Percentiles rank a stretch among this genome's conserved stretches.
Evolutionary conservation across 805 yeast genomes (phyloP).

Genomic region (Zygosaccharomyces bisporus): DNA sequence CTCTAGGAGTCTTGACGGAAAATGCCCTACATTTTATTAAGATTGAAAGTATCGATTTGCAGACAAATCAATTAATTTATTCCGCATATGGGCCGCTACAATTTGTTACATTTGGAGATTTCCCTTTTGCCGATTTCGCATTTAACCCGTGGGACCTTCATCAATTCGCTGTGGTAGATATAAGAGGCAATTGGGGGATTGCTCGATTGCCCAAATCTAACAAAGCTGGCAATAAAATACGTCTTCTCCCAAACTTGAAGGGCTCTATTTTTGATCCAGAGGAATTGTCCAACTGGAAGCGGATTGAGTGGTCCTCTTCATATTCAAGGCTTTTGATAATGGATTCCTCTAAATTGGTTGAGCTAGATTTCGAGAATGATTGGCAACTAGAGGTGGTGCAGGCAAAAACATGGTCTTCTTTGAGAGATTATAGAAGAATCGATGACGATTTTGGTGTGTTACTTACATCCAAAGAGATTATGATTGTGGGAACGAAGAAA

Average conservation of each 20-base stretch:
- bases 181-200: slow-evolving; percentile 49
- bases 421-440: slow-evolving; percentile 43
- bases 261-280: slow-evolving; percentile 42
- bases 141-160: slow-evolving; percentile 43
- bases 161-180: slow-evolving; percentile 45
- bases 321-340: slow-evolving; percentile 34
- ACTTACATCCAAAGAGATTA: slow-evolving; percentile 64
- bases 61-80: slow-evolving; percentile 18
- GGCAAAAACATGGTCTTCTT: slow-evolving; percentile 51
- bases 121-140: slow-evolving; percentile 44
- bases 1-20: slow-evolving; percentile 40
- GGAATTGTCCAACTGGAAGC: slow-evolving; percentile 56
- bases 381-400: slow-evolving; percentile 40
- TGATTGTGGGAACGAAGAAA: slow-evolving; percentile 42
- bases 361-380: slow-evolving; percentile 32
- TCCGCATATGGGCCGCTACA: slow-evolving; percentile 24
- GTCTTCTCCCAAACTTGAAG: slow-evolving; percentile 11
- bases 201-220: slow-evolving; percentile 31
- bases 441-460: slow-evolving; percentile 43
- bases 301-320: slow-evolving; percentile 44
- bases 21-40: slow-evolving; percentile 36
- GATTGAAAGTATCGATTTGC: slow-evolving; percentile 22
- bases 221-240: slow-evolving; percentile 7
- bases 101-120: slow-evolving; percentile 29
- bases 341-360: slow-evolving; percentile 43